These are phyloP conservation scores for Hyaloscypha hepaticicola DNA, from an alignment of 495 filamentous ascomycete genomes.

Conservation along the genomic window DNA sequence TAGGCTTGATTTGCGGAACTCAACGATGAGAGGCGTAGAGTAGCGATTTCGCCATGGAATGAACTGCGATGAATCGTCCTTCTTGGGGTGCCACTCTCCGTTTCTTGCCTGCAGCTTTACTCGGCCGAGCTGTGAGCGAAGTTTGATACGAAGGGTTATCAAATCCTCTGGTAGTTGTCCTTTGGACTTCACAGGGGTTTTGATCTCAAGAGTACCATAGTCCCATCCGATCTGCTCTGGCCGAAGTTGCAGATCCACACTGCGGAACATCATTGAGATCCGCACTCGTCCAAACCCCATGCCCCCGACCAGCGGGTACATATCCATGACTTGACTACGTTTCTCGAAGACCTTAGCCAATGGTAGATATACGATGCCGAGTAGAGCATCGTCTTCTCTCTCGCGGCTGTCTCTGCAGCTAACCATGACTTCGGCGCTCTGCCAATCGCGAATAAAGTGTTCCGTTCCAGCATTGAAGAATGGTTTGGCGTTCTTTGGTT, in stretches of 20 bases:
- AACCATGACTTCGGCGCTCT: constrained; percentile 60
- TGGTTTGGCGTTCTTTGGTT: constrained; percentile 73
- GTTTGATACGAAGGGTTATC: constrained; percentile 48
- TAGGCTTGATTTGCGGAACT: constrained; percentile 54
- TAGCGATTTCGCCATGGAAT: constrained; percentile 64
- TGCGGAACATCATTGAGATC: constrained; percentile 68
- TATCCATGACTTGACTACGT: constrained; percentile 58
- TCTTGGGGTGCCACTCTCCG: constrained; percentile 41
- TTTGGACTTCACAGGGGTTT: constrained; percentile 36
- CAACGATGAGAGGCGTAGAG: constrained; percentile 54
- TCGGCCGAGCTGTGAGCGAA: constrained; percentile 50
- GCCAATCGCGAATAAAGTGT: constrained; percentile 66
- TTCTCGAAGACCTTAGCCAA: constrained; percentile 55
- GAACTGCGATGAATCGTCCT: constrained; percentile 36
- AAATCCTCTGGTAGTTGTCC: constrained; percentile 44
- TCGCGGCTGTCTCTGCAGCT: constrained; percentile 63
- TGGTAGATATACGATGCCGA: constrained; percentile 67
- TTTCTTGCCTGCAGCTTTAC: constrained; percentile 54
- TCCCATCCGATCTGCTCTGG: constrained; percentile 60
- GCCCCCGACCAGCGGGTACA: constrained; percentile 60
- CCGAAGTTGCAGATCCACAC: constrained; percentile 57
- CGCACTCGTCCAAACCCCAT: constrained; percentile 67
- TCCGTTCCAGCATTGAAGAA: constrained; percentile 81
- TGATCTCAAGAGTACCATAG: constrained; percentile 63
- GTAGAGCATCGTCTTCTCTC: constrained; percentile 62